phyloP scores from a whole-genome alignment of 2,329 filamentous ascomycete species.

The Monilinia laxa region DNA sequence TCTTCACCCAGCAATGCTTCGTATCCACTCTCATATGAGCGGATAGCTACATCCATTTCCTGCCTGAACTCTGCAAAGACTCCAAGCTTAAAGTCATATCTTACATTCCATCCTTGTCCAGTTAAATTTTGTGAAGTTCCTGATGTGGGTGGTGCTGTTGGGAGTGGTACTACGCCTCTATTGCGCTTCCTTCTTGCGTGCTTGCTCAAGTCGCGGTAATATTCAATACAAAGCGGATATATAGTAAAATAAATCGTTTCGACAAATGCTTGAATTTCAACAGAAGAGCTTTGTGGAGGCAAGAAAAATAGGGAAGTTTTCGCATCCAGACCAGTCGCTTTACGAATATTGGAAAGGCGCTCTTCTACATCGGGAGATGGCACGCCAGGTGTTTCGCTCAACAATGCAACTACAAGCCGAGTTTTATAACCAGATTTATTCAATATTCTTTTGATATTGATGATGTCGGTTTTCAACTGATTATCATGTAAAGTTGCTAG shows the following conservation, averaged over 20 bases:
- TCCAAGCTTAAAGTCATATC: conserved; percentile 92
- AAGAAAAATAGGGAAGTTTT: conserved; percentile 82
- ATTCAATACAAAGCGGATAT: conserved; percentile 76
- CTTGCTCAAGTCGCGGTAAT: conserved; percentile 92
- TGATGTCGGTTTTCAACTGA: conserved; percentile 83
- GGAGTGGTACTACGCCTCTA: conserved; percentile 72
- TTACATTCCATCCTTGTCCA: conserved; percentile 83
- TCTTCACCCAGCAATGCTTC: conserved; percentile 79
- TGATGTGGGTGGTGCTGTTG: conserved; percentile 77
- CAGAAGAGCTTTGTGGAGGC: conserved; percentile 67
- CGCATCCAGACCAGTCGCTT: conserved; percentile 74
- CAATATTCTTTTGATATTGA: conserved; percentile 68
- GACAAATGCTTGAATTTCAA: conserved; percentile 72
- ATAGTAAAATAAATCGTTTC: conserved; percentile 70
- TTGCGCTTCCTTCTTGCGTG: conserved; percentile 86
- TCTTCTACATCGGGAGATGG: conserved; percentile 63
- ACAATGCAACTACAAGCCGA: conserved; percentile 72
- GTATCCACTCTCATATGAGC: conserved; percentile 85
- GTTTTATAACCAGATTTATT: conserved; percentile 72
- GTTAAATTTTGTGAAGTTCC: conserved; percentile 86
- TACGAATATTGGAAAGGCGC: conserved; percentile 74
- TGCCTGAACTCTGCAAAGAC: conserved; percentile 90
- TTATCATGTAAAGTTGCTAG: conserved; percentile 80
- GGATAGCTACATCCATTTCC: conserved; percentile 83
- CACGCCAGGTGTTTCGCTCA: conserved; percentile 67